Base-by-base conservation (phyloP, 228 moss, liverwort and hornwort genomes). In the Sphagnum fallax region DNA sequence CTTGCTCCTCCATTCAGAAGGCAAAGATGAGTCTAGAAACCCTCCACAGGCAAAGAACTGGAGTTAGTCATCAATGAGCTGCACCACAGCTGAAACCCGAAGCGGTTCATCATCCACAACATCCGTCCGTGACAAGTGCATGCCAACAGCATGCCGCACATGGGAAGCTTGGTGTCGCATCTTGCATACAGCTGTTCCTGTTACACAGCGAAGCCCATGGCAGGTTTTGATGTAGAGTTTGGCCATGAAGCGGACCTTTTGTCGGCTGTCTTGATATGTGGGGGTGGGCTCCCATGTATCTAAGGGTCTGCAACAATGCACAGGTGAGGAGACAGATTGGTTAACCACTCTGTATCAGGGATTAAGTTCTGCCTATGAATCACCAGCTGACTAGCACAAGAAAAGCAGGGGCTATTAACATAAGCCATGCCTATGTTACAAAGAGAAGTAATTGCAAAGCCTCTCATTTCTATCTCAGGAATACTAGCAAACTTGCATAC, bases 201-300 rank as follows among this genome's bases (percentile, higher is more conserved):
- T 76, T 7, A 79, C 83, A 67, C 83, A 83, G 61, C 74, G 65
- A 60, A 83, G 61, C 18, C 83, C 83, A 66, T 79, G 83, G 61
- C 83, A 74, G 10, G 83, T 83, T 69, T 83, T 83, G 58, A 83
- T 76, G 60, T 83, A 83, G 53, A 83, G 74, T 49, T 83, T 83
- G 0, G 79, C 79, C 65, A 71, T 69, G 60, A 83, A 83, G 16
- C 79, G 83, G 50, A 83, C 83, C 6, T 75, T 76, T 61, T 83
- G 79, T 10, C 83, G 75, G 60, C 76, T 83, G 65, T 83, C 83
- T 52, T 76, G 83, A 53, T 83, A 83, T 5, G 79, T 83, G 69
- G 79, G 76, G 32, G 32, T 32, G 18, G 79, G 76, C 71, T 83
- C 83, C 76, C 79, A 76, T n/a, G 76, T 83, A 62, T 83, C 79